These are phyloP conservation scores for Sordariomycetes sp. DNA, from an alignment of 2,329 filamentous ascomycete species.

Conservation along the genomic window DNA sequence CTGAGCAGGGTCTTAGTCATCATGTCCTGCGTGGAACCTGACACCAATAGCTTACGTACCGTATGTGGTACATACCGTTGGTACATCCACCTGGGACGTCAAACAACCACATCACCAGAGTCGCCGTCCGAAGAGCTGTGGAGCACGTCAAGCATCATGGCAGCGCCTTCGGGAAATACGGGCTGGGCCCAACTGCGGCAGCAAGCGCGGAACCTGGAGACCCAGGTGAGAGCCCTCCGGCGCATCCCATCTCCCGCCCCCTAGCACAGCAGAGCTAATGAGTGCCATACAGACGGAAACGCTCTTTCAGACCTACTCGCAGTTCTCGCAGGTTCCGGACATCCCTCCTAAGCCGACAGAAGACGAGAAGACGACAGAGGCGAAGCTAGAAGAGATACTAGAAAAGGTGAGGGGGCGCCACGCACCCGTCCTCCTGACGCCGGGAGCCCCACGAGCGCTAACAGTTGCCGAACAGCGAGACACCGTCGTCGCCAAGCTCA, in stretches of 20 bases:
- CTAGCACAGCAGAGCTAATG: neutral
- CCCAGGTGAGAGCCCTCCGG: conserved; percentile 52
- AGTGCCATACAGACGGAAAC: conserved; percentile 59
- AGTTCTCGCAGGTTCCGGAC: conserved; percentile 72
- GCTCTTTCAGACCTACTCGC: conserved; percentile 76
- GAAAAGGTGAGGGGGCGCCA: conserved; percentile 51
- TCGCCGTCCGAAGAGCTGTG: neutral
- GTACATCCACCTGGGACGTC: neutral
- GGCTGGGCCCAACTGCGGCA: conserved; percentile 93
- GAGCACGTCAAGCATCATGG: conserved; percentile 27
- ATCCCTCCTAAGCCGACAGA: conserved; percentile 76
- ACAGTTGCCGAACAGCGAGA: conserved; percentile 55
- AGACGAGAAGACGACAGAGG: conserved; percentile 71
- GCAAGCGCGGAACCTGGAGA: conserved; percentile 80
- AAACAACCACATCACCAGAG: conserved; percentile 2
- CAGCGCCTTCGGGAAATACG: conserved; percentile 40
- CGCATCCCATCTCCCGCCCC: neutral
- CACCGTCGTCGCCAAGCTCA: conserved; percentile 67
- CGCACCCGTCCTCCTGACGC: neutral
- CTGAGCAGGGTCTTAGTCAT: neutral
- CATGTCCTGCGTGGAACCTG: neutral
- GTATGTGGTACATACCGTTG: neutral
- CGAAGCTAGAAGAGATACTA: conserved; percentile 73
- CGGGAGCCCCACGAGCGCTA: neutral
- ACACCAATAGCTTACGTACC: neutral